A percentile compares a stretch with the other conserved stretches of the same genome.
These are phyloP conservation scores for Lycium ferocissimum DNA, from an alignment of 257 asterid species.

Conservation along the genomic window DNA sequence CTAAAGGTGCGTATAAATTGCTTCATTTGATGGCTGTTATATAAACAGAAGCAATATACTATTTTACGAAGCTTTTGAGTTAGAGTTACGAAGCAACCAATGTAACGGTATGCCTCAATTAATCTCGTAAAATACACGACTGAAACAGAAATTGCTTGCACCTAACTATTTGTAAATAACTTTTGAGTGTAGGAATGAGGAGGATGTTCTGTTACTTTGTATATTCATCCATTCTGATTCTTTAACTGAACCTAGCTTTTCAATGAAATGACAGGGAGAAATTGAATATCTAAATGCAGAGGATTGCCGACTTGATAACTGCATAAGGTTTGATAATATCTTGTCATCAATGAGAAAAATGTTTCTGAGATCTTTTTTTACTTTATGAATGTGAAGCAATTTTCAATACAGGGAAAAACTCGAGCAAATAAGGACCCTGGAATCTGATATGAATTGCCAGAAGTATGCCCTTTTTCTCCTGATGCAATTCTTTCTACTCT, in stretches of 20 bases:
- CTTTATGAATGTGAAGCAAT: conserved; percentile 33
- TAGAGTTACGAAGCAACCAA: not conserved
- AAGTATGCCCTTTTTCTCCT: conserved; percentile 51
- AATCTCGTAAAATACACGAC: not conserved
- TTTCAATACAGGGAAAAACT: conserved; percentile 64
- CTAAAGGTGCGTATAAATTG: conserved; percentile 58
- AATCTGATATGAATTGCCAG: conserved; percentile 51
- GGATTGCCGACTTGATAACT: conserved; percentile 63
- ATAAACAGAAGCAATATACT: not conserved
- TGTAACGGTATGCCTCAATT: not conserved
- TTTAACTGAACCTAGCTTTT: conserved; percentile 19
- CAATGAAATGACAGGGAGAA: conserved; percentile 59
- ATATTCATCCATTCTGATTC: not conserved
- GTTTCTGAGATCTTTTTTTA: not conserved
- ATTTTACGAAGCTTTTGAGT: not conserved
- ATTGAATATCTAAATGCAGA: conserved; percentile 55
- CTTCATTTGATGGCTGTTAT: not conserved
- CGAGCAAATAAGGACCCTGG: conserved; percentile 56
- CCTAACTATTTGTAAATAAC: not conserved
- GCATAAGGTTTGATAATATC: conserved; percentile 64
- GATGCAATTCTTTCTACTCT: conserved; percentile 23
- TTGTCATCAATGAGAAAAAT: conserved; percentile 26
- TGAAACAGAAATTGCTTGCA: not conserved
- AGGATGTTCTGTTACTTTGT: not conserved
- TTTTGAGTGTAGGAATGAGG: conserved; percentile 2